phyloP scores from a whole-genome alignment of 257 asterid genomes.

The Rehmannia glutinosa region DNA sequence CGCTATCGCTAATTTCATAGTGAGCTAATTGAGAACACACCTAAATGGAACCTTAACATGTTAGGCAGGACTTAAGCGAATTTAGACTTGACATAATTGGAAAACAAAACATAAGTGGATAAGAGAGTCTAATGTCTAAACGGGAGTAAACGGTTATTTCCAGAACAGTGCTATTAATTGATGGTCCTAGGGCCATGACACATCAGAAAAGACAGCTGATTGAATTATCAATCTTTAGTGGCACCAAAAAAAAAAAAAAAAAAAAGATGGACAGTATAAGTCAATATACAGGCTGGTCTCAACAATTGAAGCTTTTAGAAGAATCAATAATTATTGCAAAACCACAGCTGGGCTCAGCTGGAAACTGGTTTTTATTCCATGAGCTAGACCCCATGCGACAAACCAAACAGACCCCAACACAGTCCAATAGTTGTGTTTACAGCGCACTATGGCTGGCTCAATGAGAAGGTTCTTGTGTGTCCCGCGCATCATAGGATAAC shows the following conservation, averaged over 20 bases:
- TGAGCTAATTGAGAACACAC: too few relatives aligned
- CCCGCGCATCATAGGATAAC: constrained; percentile 6
- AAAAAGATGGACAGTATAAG: not conserved
- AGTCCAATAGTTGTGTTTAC: constrained; percentile 5
- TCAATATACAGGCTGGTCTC: constrained; percentile 47
- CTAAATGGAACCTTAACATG: too few relatives aligned
- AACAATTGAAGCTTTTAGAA: constrained; percentile 22
- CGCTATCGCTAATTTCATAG: too few relatives aligned
- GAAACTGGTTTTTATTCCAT: constrained; percentile 10
- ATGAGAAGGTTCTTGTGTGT: too few relatives aligned
- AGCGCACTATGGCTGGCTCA: too few relatives aligned
- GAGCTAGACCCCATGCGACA: constrained; percentile 6
- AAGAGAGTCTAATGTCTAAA: too few relatives aligned
- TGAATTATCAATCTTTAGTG: constrained; percentile 1
- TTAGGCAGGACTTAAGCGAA: too few relatives aligned
- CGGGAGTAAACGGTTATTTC: too few relatives aligned
- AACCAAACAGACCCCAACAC: not conserved
- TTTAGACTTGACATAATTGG: too few relatives aligned
- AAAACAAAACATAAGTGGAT: too few relatives aligned
- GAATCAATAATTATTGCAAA: constrained; percentile 18
- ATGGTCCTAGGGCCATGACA: too few relatives aligned
- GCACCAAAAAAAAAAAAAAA: not conserved
- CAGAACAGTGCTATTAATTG: too few relatives aligned
- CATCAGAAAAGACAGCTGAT: constrained; percentile 11
- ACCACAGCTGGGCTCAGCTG: constrained; percentile 38